A percentile compares a stretch with the other conserved stretches of the same genome.
These are phyloP conservation scores for Periglandula ipomoeae DNA, from an alignment of 2,329 filamentous ascomycete species.

Conservation along the genomic window DNA sequence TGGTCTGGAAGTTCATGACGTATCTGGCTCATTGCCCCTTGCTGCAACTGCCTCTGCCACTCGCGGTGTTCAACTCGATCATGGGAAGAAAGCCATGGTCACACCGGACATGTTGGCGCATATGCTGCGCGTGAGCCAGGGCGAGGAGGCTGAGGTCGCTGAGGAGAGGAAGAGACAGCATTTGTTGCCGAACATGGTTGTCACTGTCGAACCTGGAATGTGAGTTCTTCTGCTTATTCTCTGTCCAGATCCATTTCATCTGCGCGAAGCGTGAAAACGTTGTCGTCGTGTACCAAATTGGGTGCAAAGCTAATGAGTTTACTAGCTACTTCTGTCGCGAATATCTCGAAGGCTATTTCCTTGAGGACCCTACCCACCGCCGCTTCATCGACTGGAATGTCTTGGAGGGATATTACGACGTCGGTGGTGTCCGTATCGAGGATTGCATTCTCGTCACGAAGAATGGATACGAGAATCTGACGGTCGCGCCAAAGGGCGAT, in stretches of 20 bases:
- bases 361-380: constrained; percentile 47
- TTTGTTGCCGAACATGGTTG: constrained; percentile 55
- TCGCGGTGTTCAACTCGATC: constrained; percentile 20
- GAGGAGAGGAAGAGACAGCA: constrained; percentile 23
- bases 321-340: constrained; percentile 65
- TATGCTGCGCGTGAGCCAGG: neutral
- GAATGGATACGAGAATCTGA: constrained; percentile 74
- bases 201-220: constrained; percentile 73
- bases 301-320: neutral
- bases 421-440: constrained; percentile 89
- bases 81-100: constrained; percentile 33
- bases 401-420: constrained; percentile 60
- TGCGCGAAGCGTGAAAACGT: too few species aligned
- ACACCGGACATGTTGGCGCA: constrained; percentile 24
- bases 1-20: constrained; percentile 57
- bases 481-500: constrained; percentile 65
- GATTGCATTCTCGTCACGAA: constrained; percentile 78
- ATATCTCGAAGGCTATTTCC: constrained; percentile 62
- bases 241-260: too few species aligned
- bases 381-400: constrained; percentile 57
- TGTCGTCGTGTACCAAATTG: too few species aligned
- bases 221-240: constrained; percentile 23
- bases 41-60: constrained; percentile 26
- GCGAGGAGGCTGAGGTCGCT: constrained; percentile 10
- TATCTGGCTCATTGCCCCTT: constrained; percentile 28